phyloP scores from a whole-genome alignment of 768 basidiomycete genomes.

The Tricholoma saponaceum region DNA sequence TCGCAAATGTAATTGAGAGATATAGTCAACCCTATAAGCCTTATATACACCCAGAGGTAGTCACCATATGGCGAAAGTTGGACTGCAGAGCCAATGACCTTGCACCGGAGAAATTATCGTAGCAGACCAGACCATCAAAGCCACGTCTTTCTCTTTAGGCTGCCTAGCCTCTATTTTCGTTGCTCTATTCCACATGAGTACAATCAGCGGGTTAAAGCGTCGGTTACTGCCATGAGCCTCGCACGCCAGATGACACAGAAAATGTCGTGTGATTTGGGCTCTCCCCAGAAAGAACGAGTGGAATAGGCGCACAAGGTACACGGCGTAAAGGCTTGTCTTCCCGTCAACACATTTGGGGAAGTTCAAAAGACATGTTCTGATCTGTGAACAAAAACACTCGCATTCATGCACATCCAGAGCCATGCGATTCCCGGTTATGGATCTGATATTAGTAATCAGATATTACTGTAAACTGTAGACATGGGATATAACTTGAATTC shows the following conservation, averaged over 20 bases:
- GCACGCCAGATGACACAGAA: not conserved
- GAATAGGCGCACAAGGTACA: not conserved
- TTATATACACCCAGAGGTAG: slow-evolving; percentile 9
- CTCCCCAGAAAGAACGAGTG: too few relatives aligned
- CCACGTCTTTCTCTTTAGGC: not conserved
- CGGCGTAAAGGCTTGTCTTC: not conserved
- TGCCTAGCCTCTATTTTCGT: not conserved
- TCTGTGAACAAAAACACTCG: too few relatives aligned
- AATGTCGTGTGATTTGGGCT: not conserved
- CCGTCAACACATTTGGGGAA: too few relatives aligned
- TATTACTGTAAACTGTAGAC: too few relatives aligned
- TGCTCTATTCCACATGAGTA: not conserved
- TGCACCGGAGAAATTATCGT: not conserved
- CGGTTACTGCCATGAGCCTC: not conserved
- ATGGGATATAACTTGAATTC: too few relatives aligned
- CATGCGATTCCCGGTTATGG: too few relatives aligned
- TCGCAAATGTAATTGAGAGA: slow-evolving; percentile 1
- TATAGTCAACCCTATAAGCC: not conserved
- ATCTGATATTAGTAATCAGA: too few relatives aligned
- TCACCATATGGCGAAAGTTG: not conserved
- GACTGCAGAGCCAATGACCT: not conserved
- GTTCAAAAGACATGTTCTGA: too few relatives aligned
- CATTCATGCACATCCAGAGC: too few relatives aligned
- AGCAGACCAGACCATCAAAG: not conserved
- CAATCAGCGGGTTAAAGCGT: not conserved